Base-by-base conservation (phyloP, 768 basidiomycete species). In the Crucibulum laeve region DNA sequence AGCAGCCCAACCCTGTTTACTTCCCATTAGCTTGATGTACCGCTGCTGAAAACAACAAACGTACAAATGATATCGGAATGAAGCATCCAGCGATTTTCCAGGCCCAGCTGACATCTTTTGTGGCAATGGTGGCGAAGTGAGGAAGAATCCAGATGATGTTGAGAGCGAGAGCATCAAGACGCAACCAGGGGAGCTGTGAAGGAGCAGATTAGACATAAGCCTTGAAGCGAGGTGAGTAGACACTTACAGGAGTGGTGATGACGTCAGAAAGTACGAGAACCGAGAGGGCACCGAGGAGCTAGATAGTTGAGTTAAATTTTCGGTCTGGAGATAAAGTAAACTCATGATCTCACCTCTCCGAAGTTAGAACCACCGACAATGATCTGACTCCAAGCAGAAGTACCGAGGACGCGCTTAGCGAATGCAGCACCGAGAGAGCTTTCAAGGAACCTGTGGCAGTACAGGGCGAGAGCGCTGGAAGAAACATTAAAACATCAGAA, bases 331-430 rank as follows among this genome's bases (percentile, higher is more conserved):
- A 10, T 37, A 37, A 37, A 24, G 34, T 15, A 11, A 38, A 26
- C 10, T 14, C 18, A 8, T n/a, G 21, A 43, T 17, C 38, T 13
- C 30, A 56, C 59, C 46, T 64, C 62, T 39, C 62, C 62, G 41
- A 64, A 60, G 37, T 64, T 64, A 10, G 62, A 64, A 15, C 62
- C 62, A 18, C 62, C 62, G 25, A 61, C 60, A 24, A 64, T 60
- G 40, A 64, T 61, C 30, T 62, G 62, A 50, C 57, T 57, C 63
- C 63, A 64, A 5, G 59, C 55, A 3, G 61, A 63, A 6, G 47
- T 48, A 5, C 52, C 54, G 21, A 64, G 53, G 19, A 60, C 52
- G 4, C 57, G 53, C 38, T 59, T 62, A 22, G 63, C 58, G 25
- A 64, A 63, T 2, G 60, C 60, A 21, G 58, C 51, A 10, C 54